Percentiles rank a stretch among this genome's conserved stretches.
Conservation (phyloP, 768 basidiomycete species). For the Macrolepiota dolichaula region DNA sequence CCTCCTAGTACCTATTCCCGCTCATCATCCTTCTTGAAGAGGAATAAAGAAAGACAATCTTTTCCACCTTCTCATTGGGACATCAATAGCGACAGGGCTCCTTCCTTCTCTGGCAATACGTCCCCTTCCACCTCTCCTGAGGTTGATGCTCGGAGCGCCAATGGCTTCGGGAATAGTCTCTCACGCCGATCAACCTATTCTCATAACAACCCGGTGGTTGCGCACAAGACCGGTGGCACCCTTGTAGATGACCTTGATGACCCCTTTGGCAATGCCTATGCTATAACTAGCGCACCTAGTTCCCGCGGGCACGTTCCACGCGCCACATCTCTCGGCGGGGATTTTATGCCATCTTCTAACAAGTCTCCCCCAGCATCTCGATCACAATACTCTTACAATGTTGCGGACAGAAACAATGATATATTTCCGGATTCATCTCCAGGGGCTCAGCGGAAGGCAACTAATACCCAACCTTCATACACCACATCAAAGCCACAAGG, state of each 20-base stretch:
- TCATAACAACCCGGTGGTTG: not conserved
- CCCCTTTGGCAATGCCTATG: constrained; percentile 4
- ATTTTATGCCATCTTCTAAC: not conserved
- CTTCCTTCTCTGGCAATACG: constrained; percentile 43
- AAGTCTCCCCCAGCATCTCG: not conserved
- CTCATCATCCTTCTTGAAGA: constrained; percentile 32
- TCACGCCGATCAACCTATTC: constrained; percentile 4
- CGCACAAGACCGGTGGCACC: not conserved
- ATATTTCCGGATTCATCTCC: not conserved
- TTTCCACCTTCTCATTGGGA: constrained; percentile 74
- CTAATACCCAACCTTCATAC: not conserved
- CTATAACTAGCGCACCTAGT: not conserved
- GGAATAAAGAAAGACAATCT: constrained; percentile 44
- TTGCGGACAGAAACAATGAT: not conserved
- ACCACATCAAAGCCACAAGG: constrained; percentile 51
- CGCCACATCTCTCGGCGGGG: not conserved
- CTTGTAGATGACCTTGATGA: constrained; percentile 10
- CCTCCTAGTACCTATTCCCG: constrained; percentile 15
- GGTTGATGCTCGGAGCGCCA: not conserved
- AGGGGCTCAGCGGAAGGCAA: not conserved
- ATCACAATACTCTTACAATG: not conserved
- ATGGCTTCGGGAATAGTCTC: not conserved
- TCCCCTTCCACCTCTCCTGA: constrained; percentile 2
- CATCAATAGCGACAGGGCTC: constrained; percentile 40
- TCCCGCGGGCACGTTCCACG: not conserved